Conservation (phyloP, 2,329 filamentous ascomycete species). For the Massarina eburnea region DNA sequence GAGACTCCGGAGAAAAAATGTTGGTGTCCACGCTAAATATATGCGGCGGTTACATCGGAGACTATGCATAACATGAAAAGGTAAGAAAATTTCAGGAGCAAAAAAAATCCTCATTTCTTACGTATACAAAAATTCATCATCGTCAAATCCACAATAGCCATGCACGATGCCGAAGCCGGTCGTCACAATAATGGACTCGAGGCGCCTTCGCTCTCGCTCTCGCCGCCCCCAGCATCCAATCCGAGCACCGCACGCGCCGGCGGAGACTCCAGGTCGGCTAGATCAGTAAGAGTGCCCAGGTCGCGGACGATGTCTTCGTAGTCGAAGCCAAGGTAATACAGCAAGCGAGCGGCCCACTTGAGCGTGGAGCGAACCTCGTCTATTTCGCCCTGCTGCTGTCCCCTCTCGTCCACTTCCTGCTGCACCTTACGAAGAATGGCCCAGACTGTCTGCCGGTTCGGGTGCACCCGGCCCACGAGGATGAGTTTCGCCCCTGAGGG, state of each 20-base stretch:
- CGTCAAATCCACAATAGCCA: constrained; percentile 2
- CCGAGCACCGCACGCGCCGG: constrained; percentile 13
- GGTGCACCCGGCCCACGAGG: constrained; percentile 30
- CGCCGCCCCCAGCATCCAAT: constrained; percentile 4
- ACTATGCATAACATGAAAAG: too few relatives aligned
- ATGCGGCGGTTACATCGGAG: neutral
- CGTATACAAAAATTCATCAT: neutral
- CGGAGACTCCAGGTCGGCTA: constrained; percentile 35
- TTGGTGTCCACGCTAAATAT: too few relatives aligned
- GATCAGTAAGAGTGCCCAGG: constrained; percentile 31
- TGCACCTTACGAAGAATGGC: constrained; percentile 35
- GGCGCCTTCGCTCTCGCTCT: constrained; percentile 6
- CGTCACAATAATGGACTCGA: constrained; percentile 6
- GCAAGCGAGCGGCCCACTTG: constrained; percentile 32
- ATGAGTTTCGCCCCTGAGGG: constrained; percentile 29
- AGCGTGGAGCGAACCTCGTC: constrained; percentile 29
- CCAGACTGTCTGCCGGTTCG: constrained; percentile 38
- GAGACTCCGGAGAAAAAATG: too few relatives aligned
- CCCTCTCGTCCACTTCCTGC: constrained; percentile 30
- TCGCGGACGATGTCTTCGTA: constrained; percentile 35
- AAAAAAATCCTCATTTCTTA: too few relatives aligned
- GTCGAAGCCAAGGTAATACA: constrained; percentile 36
- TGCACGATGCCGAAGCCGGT: constrained; percentile 21
- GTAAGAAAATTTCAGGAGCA: too few relatives aligned
- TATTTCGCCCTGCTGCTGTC: constrained; percentile 14